These are phyloP conservation scores for Nakaseomyces kungkrabaensis DNA, from an alignment of 1,139 yeast genomes.

Conservation along the genomic window DNA sequence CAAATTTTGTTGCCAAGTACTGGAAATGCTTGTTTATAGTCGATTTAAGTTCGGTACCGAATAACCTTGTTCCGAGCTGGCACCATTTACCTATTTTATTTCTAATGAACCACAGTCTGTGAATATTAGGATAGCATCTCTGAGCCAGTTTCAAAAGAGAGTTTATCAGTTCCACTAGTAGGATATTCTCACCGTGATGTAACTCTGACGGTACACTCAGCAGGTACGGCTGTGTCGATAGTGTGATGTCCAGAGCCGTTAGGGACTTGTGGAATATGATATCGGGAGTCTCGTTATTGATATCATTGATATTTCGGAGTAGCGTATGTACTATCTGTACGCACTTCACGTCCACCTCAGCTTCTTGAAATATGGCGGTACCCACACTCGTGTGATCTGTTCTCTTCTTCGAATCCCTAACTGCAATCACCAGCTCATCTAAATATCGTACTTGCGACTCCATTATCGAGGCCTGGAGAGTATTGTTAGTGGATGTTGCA, in stretches of 20 bases:
- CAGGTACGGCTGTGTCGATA: constrained; percentile 17
- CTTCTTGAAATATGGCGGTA: constrained; percentile 3
- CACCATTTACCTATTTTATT: constrained; percentile 21
- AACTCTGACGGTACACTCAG: constrained; percentile 4
- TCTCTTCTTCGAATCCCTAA: constrained; percentile 11
- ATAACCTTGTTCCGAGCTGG: constrained; percentile 8
- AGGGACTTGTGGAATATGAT: constrained; percentile 20
- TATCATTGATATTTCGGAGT: constrained; percentile 17
- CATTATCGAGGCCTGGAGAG: constrained; percentile 8
- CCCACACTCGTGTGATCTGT: neutral
- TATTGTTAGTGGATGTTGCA: no score
- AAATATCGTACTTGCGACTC: constrained; percentile 23
- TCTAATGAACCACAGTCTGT: constrained; percentile 22
- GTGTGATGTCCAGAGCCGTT: constrained; percentile 20
- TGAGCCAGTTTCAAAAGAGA: constrained; percentile 13
- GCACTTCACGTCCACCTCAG: constrained; percentile 1
- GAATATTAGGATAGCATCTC: constrained; percentile 10
- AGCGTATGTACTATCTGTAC: constrained; percentile 14
- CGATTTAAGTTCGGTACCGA: constrained; percentile 11
- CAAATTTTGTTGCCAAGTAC: neutral
- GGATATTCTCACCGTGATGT: constrained; percentile 5
- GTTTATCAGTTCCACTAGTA: constrained; percentile 14
- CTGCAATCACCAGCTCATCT: constrained; percentile 24
- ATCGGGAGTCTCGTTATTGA: constrained; percentile 9
- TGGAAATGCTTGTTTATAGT: neutral